phyloP scores from a whole-genome alignment of 176 grass and related monocot species.

The Tuctoria greenei region DNA sequence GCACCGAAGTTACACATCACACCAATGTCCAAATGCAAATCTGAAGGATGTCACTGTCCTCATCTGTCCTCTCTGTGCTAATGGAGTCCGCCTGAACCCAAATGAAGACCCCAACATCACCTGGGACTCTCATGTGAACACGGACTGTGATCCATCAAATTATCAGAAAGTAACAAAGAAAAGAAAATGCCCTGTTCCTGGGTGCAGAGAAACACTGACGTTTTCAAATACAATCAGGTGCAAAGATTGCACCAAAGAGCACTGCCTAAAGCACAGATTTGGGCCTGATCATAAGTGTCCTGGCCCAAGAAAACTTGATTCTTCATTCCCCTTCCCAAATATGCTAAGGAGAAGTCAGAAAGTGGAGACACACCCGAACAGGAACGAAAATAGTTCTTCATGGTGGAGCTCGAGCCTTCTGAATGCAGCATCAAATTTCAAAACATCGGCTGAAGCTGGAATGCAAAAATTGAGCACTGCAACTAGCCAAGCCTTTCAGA shows the following conservation, averaged over 20 bases:
- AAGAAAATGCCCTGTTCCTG: conserved; percentile 76
- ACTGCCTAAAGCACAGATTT: conserved; percentile 98
- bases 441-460: conserved; percentile 81
- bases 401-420: conserved; percentile 80
- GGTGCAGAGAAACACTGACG: conserved; percentile 80
- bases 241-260: conserved; percentile 89
- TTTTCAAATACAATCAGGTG: conserved; percentile 96
- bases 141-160: conserved; percentile 95
- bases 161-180: conserved; percentile 89
- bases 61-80: conserved; percentile 91
- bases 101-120: conserved; percentile 93
- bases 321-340: conserved; percentile 60
- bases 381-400: conserved; percentile 52
- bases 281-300: conserved; percentile 83
- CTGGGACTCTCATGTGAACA: conserved; percentile 89
- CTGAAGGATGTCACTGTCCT: conserved; percentile 81
- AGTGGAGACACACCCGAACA: conserved; percentile 45
- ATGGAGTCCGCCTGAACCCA: conserved; percentile 71
- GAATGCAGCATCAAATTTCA: conserved; percentile 67
- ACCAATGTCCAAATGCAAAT: conserved; percentile 81
- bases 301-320: conserved; percentile 68
- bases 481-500: conserved; percentile 75
- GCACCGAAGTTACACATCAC: conserved; percentile 76
- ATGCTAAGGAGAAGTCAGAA: conserved; percentile 75
- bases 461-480: conserved; percentile 77